A percentile compares a stretch with the other conserved stretches of the same genome.
These are phyloP conservation scores for Vittaforma corneae DNA, from an alignment of 371 early-diverging fungal genomes.

Conservation along the genomic window DNA sequence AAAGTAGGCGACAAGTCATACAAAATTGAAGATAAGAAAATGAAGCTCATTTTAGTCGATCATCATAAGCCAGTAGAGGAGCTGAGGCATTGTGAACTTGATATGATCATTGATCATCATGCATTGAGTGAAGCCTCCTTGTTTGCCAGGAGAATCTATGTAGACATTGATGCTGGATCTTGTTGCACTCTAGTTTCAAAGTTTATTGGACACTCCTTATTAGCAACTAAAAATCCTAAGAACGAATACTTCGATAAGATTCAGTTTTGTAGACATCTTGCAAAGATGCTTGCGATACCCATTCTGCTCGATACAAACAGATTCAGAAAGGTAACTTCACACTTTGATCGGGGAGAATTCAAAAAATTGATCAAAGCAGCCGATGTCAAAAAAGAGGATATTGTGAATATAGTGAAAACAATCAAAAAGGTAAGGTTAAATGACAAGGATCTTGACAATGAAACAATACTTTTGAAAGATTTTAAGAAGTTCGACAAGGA, in stretches of 20 bases:
- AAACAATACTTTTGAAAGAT: constrained; percentile 47
- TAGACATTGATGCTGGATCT: constrained; percentile 44
- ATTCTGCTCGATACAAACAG: constrained; percentile 47
- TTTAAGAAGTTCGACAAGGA: constrained; percentile 32
- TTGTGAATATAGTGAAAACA: constrained; percentile 23
- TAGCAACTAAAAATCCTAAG: neutral
- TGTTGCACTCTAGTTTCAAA: constrained; percentile 46
- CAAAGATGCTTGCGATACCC: constrained; percentile 40
- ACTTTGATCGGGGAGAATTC: constrained; percentile 43
- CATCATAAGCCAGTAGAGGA: constrained; percentile 48
- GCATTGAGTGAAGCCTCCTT: neutral
- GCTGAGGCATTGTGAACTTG: constrained; percentile 23
- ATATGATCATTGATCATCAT: constrained; percentile 53
- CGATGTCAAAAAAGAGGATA: constrained; percentile 24
- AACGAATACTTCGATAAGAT: constrained; percentile 5
- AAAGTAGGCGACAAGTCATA: constrained; percentile 3
- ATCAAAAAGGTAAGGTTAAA: constrained; percentile 38
- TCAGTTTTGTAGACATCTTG: constrained; percentile 20
- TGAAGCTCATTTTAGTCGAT: constrained; percentile 39
- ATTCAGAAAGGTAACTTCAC: constrained; percentile 24
- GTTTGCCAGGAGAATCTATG: constrained; percentile 36
- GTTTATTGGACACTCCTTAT: constrained; percentile 41
- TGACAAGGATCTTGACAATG: constrained; percentile 21
- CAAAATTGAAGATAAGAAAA: constrained; percentile 27
- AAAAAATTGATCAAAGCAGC: constrained; percentile 32